A percentile compares a stretch with the other conserved stretches of the same genome.
These are phyloP conservation scores for Rhododendron ovatum DNA, from an alignment of 148 eudicot genomes.

Conservation along the genomic window DNA sequence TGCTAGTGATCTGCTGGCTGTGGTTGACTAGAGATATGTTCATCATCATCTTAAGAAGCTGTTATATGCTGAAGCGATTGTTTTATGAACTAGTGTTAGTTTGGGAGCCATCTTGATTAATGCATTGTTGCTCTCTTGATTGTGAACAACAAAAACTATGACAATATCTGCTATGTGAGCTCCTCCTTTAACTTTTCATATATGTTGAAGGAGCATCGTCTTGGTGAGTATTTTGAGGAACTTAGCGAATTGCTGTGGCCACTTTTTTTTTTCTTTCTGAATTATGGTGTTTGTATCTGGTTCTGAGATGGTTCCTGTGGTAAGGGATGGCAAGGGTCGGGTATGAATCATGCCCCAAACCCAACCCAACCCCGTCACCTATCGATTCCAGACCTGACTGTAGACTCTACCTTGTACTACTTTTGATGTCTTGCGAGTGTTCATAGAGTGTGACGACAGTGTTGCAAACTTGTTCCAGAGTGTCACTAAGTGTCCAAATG, in stretches of 20 bases:
- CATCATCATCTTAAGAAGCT: not conserved
- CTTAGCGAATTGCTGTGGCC: not conserved
- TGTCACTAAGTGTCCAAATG: too few species aligned
- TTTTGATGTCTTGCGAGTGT: too few species aligned
- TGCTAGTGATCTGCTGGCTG: constrained; percentile 74
- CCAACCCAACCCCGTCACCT: too few species aligned
- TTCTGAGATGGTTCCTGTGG: not conserved
- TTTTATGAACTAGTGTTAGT: constrained; percentile 1
- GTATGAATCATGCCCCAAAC: too few species aligned
- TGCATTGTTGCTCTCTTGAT: not conserved
- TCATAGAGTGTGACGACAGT: too few species aligned
- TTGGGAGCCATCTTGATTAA: not conserved
- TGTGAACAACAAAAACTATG: not conserved
- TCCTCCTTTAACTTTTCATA: not conserved
- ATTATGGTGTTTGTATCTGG: not conserved
- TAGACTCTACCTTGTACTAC: too few species aligned
- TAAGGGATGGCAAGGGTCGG: too few species aligned
- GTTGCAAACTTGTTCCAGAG: too few species aligned
- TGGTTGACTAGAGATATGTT: constrained; percentile 50
- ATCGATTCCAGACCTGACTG: too few species aligned
- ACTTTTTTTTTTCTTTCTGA: not conserved
- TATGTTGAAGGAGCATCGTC: not conserved
- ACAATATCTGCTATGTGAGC: not conserved
- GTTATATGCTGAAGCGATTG: not conserved
- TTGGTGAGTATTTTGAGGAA: not conserved